Evolutionary conservation across 441 rosid species (phyloP).

Genomic region (Populus hybrid): DNA sequence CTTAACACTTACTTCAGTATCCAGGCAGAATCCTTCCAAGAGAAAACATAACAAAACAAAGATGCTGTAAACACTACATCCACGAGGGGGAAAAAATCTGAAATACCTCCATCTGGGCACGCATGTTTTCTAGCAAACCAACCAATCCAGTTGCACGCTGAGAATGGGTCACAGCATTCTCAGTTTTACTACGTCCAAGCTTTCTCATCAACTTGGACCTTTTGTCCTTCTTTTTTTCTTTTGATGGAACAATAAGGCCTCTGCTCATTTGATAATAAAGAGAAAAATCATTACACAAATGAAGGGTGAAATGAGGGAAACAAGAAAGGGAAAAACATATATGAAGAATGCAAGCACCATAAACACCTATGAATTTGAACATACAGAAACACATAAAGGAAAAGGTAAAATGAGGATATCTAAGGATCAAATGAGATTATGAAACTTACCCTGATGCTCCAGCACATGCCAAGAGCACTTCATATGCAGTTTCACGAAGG

Average conservation of each 20-base stretch:
- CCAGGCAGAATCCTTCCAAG: conserved; percentile 1
- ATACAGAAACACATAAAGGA: background rate
- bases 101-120: conserved; percentile 94
- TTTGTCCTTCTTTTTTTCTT: conserved; percentile 87
- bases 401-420: background rate
- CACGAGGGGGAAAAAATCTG: background rate
- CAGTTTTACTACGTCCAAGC: conserved; percentile 91
- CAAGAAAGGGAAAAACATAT: background rate
- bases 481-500: conserved; percentile 94
- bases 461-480: conserved; percentile 92
- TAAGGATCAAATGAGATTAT: conserved; percentile 5
- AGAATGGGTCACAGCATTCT: conserved; percentile 50
- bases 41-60: background rate
- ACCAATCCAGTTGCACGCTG: conserved; percentile 70
- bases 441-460: conserved; percentile 89
- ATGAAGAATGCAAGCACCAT: no score
- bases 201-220: conserved; percentile 83
- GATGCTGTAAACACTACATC: background rate
- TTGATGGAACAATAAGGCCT: conserved; percentile 90
- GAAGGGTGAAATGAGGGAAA: conserved; percentile 10
- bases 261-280: conserved; percentile 37
- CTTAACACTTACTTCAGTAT: background rate
- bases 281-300: conserved; percentile 2
- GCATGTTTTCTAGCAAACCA: conserved; percentile 85
- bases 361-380: no score